A percentile compares a stretch with the other conserved stretches of the same genome.
phyloP scores from a whole-genome alignment of 2,329 filamentous ascomycete genomes.

The Phyllosticta citrichinensis region DNA sequence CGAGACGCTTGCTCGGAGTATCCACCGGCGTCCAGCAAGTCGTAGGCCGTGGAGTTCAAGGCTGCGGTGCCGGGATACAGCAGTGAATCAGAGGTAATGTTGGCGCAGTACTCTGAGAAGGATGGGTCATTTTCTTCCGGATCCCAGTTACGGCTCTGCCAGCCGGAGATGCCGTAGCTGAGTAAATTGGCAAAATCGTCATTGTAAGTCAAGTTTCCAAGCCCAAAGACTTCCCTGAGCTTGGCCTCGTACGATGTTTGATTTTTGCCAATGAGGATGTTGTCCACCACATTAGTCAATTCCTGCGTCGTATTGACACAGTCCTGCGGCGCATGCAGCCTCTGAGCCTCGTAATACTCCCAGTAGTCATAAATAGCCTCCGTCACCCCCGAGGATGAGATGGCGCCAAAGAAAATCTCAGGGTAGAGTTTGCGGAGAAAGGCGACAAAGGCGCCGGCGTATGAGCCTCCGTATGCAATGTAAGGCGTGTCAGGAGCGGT shows the following conservation, averaged over 20 bases:
- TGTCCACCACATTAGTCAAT: conserved; percentile 49
- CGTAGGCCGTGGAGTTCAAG: conserved; percentile 30
- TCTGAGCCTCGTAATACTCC: conserved; percentile 50
- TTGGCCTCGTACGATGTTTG: conserved; percentile 31
- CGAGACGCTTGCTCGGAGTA: conserved; percentile 31
- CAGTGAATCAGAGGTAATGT: conserved; percentile 39
- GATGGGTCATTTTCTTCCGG: conserved; percentile 39
- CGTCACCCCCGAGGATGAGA: conserved; percentile 71
- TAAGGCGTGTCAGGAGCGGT: conserved; percentile 58
- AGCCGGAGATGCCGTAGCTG: conserved; percentile 35
- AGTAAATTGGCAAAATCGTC: conserved; percentile 45
- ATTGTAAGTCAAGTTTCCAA: conserved; percentile 38
- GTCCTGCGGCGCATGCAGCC: conserved; percentile 45
- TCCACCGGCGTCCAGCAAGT: conserved; percentile 39
- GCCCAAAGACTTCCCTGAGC: conserved; percentile 46
- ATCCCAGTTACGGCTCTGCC: conserved; percentile 53
- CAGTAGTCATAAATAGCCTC: conserved; percentile 71
- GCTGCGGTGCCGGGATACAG: conserved; percentile 33
- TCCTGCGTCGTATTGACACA: conserved; percentile 58
- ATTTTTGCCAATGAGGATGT: conserved; percentile 42
- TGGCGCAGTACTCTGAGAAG: conserved; percentile 47
- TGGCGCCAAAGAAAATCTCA: conserved; percentile 66
- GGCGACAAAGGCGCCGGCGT: conserved; percentile 70
- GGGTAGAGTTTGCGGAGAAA: conserved; percentile 70
- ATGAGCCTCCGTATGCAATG: conserved; percentile 75